Evolutionary conservation across 768 basidiomycete species (phyloP), one percentile per base, ranked within the genome.

Genomic region (Amanita polypyramis): DNA sequence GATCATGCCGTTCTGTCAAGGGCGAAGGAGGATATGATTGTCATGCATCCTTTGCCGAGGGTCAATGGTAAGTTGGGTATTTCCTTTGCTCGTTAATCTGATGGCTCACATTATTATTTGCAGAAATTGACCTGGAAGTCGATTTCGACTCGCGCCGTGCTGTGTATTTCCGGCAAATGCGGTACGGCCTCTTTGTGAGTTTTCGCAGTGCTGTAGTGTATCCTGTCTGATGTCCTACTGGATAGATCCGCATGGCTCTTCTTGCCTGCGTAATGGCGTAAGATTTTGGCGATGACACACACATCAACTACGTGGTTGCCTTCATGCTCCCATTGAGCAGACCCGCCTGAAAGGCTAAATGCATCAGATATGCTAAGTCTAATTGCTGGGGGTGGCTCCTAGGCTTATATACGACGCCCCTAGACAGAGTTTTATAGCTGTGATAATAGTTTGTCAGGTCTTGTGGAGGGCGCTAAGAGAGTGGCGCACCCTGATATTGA

Each of bases 81-180:
- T 12, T 11, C n/a, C 17, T 5, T 29, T 47, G 15, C 20, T 41
- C 8, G 6, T 29, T 25, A 9, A 40, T 10, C 5, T 0, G 34
- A 46, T 51, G 49, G 48, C 5, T 30, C 27, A 61, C 50, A 38
- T 52, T 1, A 27, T 7, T 7, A 36, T 20, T n/a, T n/a, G 3
- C 55, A 92, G 96, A 99, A 85, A 97, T 99, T 57, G 95, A 97
- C 62, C 90, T 92, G 2, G 94, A 95, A 62, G 94, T 99, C 38
- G 96, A 99, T 65, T 97, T 94, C 56, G 95, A 98, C 64, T 86
- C 80, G 5, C 79, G 88, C 23, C 78, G 94, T 9, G 94, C 94
- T 2, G 92, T 90, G 17, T 98, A 97, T 68, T 97, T 98, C 85
- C 82, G 95, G 33, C 94, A 97, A 60, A 97, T 96, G 94, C 82